Conservation (phyloP, 2,329 filamentous ascomycete genomes). For the Eutypella sp. region DNA sequence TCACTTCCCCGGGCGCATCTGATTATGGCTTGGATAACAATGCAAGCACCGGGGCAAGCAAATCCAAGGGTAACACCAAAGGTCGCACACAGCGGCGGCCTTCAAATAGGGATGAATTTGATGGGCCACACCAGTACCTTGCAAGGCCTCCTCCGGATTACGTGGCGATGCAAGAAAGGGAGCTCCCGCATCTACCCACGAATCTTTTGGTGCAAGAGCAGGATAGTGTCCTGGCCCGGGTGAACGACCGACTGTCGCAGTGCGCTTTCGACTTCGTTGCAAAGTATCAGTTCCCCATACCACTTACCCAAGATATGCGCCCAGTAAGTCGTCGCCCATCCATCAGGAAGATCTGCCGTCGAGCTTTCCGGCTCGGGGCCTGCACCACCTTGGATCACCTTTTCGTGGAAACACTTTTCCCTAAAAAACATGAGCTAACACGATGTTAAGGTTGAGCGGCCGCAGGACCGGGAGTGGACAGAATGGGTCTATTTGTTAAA, state of each 20-base stretch:
- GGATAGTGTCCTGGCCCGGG: conserved; percentile 71
- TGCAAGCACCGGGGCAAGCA: conserved; percentile 35
- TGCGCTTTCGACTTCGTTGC: conserved; percentile 89
- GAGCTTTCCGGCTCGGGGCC: conserved; percentile 23
- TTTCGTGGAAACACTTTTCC: background rate
- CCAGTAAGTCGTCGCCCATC: background rate
- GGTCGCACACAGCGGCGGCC: conserved; percentile 59
- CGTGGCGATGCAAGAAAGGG: conserved; percentile 71
- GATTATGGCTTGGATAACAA: conserved; percentile 55
- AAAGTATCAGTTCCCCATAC: conserved; percentile 87
- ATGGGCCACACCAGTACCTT: conserved; percentile 79
- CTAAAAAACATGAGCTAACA: background rate
- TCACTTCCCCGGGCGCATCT: conserved; percentile 54
- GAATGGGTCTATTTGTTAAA: conserved; percentile 89
- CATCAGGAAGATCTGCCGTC: background rate
- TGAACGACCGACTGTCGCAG: conserved; percentile 79
- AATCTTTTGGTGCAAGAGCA: conserved; percentile 81
- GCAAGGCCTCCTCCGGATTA: conserved; percentile 66
- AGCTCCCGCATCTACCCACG: conserved; percentile 76
- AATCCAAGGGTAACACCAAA: conserved; percentile 43
- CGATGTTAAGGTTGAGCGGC: conserved; percentile 21
- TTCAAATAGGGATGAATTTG: conserved; percentile 83
- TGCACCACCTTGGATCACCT: background rate
- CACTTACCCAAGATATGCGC: conserved; percentile 54
- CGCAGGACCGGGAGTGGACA: conserved; percentile 63